Percentiles rank a stretch among this genome's conserved stretches.
These are phyloP conservation scores for Eutrema japonicum DNA, from an alignment of 345 rosid genomes.

Conservation along the genomic window DNA sequence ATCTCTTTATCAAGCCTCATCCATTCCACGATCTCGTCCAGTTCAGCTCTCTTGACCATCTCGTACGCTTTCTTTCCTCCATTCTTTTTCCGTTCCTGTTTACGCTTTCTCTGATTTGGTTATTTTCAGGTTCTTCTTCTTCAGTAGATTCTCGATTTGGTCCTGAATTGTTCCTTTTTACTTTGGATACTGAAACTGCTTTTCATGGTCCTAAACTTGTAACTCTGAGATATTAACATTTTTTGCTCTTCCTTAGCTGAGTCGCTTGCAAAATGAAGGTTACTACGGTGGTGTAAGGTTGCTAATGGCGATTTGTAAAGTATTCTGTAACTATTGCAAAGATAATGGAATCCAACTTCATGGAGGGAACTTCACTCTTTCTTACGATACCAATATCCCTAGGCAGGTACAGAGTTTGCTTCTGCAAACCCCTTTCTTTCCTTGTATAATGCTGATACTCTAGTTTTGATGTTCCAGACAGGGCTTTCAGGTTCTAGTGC, in stretches of 20 bases:
- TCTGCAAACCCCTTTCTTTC: not conserved
- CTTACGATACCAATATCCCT: conserved; percentile 92
- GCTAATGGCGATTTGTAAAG: conserved; percentile 87
- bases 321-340: conserved; percentile 61
- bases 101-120: too few relatives aligned
- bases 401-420: conserved; percentile 66
- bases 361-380: conserved; percentile 59
- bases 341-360: conserved; percentile 62
- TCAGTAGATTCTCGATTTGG: conserved; percentile 8
- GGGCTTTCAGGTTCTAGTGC: conserved; percentile 99
- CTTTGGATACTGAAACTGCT: not conserved
- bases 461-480: conserved; percentile 58
- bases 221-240: not conserved
- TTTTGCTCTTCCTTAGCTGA: conserved; percentile 47
- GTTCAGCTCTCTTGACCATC: conserved; percentile 69
- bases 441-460: conserved; percentile 30
- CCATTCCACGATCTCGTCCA: conserved; percentile 77
- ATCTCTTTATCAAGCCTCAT: conserved; percentile 72
- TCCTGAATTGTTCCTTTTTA: too few relatives aligned
- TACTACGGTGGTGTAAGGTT: conserved; percentile 92
- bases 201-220: not conserved
- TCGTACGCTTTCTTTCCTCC: conserved; percentile 45
- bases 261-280: conserved; percentile 80
- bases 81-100: too few relatives aligned
- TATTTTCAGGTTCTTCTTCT: not conserved